Percentiles rank a stretch among this genome's conserved stretches.
Conservation (phyloP, 2,329 filamentous ascomycete genomes). For the Ophiostoma triangulosporum region DNA sequence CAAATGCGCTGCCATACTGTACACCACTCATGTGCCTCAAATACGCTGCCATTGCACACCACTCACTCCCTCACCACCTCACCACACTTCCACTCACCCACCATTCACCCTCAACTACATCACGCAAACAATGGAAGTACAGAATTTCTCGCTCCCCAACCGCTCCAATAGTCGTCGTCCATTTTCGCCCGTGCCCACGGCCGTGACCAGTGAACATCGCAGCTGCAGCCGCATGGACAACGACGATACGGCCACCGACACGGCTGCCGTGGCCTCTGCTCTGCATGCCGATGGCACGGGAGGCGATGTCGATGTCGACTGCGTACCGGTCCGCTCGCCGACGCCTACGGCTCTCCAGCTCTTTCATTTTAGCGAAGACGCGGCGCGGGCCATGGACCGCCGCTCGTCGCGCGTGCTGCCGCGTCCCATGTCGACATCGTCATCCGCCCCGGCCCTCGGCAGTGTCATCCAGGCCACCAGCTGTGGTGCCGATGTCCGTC, state of each 20-base stretch:
- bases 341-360: constrained; percentile 3
- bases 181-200: constrained; percentile 2
- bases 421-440: constrained; percentile 13
- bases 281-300: not conserved
- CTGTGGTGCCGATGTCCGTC: not conserved
- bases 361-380: constrained; percentile 6
- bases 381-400: not conserved
- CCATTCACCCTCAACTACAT: not conserved
- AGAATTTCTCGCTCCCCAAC: constrained; percentile 12
- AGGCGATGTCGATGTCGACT: not conserved
- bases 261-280: not conserved
- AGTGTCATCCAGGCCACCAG: not conserved
- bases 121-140: constrained; percentile 6
- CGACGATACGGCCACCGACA: not conserved
- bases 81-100: not conserved
- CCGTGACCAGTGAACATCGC: not conserved
- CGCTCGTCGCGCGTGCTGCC: not conserved
- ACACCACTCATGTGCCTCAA: not conserved
- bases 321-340: not conserved
- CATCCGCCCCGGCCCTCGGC: constrained; percentile 10
- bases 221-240: not conserved
- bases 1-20: not conserved
- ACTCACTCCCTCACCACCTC: not conserved
- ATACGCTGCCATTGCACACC: not conserved
- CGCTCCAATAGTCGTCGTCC: constrained; percentile 4